These are phyloP conservation scores for Tulasnella sp. DNA, from an alignment of 768 basidiomycete genomes.

Conservation along the genomic window DNA sequence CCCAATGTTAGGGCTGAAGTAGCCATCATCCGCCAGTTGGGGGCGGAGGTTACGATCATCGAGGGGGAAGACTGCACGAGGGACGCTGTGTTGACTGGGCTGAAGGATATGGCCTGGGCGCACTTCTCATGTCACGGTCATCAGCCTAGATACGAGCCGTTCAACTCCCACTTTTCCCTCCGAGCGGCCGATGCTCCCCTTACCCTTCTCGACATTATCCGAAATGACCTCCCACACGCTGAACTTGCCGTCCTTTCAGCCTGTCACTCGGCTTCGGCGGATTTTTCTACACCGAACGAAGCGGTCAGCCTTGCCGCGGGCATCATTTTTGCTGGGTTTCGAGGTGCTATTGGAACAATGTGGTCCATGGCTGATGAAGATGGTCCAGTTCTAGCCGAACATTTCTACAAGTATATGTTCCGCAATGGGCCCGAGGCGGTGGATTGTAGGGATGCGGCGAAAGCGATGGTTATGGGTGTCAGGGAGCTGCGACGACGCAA, in stretches of 20 bases:
- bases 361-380: constrained; percentile 3
- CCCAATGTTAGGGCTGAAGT: neutral
- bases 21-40: neutral
- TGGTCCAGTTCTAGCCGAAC: neutral
- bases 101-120: neutral
- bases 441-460: too few relatives aligned
- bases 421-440: too few relatives aligned
- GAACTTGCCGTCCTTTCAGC: neutral
- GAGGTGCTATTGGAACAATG: constrained; percentile 1
- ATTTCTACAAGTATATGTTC: neutral
- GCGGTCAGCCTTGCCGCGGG: neutral
- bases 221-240: neutral
- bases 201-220: neutral
- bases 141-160: neutral
- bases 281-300: neutral
- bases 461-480: too few relatives aligned
- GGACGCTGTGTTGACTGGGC: neutral
- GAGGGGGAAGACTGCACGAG: neutral
- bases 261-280: neutral
- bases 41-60: neutral
- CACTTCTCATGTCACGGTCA: neutral
- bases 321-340: too few relatives aligned
- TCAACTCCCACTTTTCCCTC: neutral
- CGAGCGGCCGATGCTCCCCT: neutral
- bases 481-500: too few relatives aligned